Evolutionary conservation across 139 green algal genomes (phyloP), one percentile per base, ranked within the genome.

Genomic region (Coelastrella sp.): DNA sequence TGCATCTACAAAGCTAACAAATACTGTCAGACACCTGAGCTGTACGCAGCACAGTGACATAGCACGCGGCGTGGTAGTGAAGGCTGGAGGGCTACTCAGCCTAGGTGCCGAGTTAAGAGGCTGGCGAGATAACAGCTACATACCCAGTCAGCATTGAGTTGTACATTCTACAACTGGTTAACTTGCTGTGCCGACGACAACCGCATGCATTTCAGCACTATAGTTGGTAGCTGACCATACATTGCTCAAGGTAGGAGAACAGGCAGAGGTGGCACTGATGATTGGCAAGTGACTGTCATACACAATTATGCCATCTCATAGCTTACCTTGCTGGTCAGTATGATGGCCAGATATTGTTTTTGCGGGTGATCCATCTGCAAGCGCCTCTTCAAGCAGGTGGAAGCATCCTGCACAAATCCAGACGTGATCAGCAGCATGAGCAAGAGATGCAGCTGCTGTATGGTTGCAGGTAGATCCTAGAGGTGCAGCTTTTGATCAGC

Each of bases 321-420:
- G 70, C 70, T 78, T 56, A 93, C 91, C 91, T 93, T 92, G 8
- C 78, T 86, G 15, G 93, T 89, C 65, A 96, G 94, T 27, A 93
- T 79, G 15, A 96, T 92, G 6, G 90, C 89, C 70, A 96, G 81
- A 87, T 88, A 96, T 75, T 96, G 94, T 90, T 96, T 96, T 81
- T 96, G 94, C 7, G 94, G 94, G 76, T 96, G 94, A 73, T 96
- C 92, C 75, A 92, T 94, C 59, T 92, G 91, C 78, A 96, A 79
- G 0, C 94, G 87, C 56, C 90, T 85, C 80, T 94, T 94, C 6
- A 96, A 84, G 78, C 93, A 88, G 9, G 6, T 58, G 8, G 90
- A 84, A 6, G 93, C 89, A 24, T 96, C 94, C 92, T 95, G 92
- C 72, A 83, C 10, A 59, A 58, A 10, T 25, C 49, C 7, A 49